Conservation (phyloP, 192 early-diverging fungal species). For the Lobosporangium transversale region DNA sequence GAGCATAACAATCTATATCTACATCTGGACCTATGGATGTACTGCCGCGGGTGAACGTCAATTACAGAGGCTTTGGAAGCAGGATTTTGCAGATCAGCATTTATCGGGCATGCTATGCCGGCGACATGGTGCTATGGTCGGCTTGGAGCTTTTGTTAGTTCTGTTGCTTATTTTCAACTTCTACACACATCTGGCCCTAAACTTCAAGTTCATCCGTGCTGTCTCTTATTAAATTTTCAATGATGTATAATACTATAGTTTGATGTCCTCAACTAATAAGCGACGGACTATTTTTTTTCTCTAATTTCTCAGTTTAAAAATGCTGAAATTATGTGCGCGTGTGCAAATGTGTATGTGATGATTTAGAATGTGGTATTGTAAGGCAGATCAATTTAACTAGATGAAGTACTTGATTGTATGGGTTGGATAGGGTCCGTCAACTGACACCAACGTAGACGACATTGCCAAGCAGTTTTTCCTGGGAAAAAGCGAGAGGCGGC, state of each 20-base stretch:
- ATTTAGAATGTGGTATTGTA: no score
- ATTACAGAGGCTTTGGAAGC: constrained; percentile 19
- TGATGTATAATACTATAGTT: no score
- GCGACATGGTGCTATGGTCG: constrained; percentile 47
- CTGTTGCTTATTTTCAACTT: constrained; percentile 49
- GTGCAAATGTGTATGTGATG: no score
- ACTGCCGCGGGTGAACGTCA: constrained; percentile 12
- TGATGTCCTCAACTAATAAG: no score
- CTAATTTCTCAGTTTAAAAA: no score
- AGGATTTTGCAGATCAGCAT: constrained; percentile 10
- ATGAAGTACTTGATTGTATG: no score
- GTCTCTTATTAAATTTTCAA: constrained; percentile 2
- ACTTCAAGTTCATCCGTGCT: constrained; percentile 45
- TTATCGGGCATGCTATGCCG: constrained; percentile 25
- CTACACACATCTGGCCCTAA: constrained; percentile 43
- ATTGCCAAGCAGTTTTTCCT: constrained; percentile 42
- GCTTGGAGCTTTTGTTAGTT: constrained; percentile 37
- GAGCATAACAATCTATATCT: constrained; percentile 43
- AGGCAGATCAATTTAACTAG: no score
- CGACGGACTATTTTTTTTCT: constrained; percentile 7
- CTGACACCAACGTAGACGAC: constrained; percentile 50
- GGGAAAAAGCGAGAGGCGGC: constrained; percentile 34
- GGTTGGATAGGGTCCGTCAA: constrained; percentile 25
- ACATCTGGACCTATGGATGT: constrained; percentile 50
- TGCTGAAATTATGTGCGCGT: no score